Base-by-base conservation (phyloP, 2,329 filamentous ascomycete species). In the Colletotrichum gigasporum region DNA sequence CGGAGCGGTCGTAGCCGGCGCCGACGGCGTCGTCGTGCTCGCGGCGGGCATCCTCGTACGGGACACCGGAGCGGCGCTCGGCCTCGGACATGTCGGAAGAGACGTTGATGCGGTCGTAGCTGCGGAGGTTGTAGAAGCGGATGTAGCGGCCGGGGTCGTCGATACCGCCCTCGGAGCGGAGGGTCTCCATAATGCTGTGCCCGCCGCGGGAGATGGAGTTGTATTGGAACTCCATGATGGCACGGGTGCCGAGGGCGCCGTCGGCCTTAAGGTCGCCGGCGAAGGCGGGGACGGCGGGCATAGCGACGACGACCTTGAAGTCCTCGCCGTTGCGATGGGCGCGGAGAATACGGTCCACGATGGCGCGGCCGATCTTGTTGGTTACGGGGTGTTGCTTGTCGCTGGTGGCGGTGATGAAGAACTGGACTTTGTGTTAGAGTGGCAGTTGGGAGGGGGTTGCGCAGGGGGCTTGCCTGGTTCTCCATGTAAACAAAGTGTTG, bases 201-300 rank as follows among this genome's bases (percentile, higher is more conserved):
- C 91, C 91, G 30, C 91, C 91, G 34, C 92, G 87, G 75, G 88
- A 91, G 78, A 96, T 96, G 53, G 87, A 91, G 71, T 88, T 83
- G 78, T 96, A 95, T 73, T 96, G 92, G 75, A 91, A 95, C 74
- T 96, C 92, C 91, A 96, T 94, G 71, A 96, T 95, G 5, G 92
- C 93, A 34, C 93, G 84, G 0, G 92, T 96, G 20, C 91, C 91
- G 1, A 95, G 81, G 8, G 90, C 89, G 20, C 87, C 89, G 54
- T 94, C 90, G 0, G 84, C 84, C 71, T 91, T 87, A 50, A 96
- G 82, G 70, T 96, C 92, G 4, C 93, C 93, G 2, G 93, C 91
- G 72, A 96, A 96, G 2, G 89, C 93, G 7, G 92, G 93, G 0
- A 96, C 89, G 2, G 91, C 87, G 0, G 92, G 92, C 77, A 96